Conservation (phyloP, 164 flowering plant genomes). For the Santalum album region DNA sequence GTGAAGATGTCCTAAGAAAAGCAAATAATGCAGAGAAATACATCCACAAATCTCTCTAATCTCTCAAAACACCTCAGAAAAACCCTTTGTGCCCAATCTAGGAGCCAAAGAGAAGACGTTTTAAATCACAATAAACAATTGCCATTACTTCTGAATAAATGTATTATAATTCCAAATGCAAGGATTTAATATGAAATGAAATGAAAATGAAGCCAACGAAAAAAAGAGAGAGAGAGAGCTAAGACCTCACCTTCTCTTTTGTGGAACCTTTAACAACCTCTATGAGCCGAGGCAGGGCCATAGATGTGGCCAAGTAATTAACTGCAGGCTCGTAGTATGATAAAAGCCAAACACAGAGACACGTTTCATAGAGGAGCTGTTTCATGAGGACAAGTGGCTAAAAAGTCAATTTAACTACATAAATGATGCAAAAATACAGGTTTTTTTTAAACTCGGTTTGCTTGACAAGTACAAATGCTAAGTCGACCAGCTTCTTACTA, state of each 20-base stretch:
- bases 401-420: not conserved
- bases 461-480: not conserved
- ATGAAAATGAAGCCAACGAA: conserved; percentile 5
- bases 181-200: not conserved
- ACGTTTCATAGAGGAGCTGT: conserved; percentile 97
- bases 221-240: too few species aligned
- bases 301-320: conserved; percentile 78
- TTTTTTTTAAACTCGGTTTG: not conserved
- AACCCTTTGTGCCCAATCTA: too few species aligned
- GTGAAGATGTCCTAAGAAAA: too few species aligned
- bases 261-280: conserved; percentile 91
- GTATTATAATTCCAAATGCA: too few species aligned
- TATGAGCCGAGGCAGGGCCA: conserved; percentile 59
- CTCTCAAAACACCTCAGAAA: too few species aligned
- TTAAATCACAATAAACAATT: too few species aligned
- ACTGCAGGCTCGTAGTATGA: conserved; percentile 92
- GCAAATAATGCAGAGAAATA: too few species aligned
- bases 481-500: too few species aligned
- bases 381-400: conserved; percentile 2
- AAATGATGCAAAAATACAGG: not conserved
- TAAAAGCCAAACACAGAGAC: conserved; percentile 94
- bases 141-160: too few species aligned
- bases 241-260: conserved; percentile 74
- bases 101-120: too few species aligned
- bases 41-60: too few species aligned